These are phyloP conservation scores for Paecilomyces sp. DNA, from an alignment of 2,329 filamentous ascomycete species.

Conservation along the genomic window DNA sequence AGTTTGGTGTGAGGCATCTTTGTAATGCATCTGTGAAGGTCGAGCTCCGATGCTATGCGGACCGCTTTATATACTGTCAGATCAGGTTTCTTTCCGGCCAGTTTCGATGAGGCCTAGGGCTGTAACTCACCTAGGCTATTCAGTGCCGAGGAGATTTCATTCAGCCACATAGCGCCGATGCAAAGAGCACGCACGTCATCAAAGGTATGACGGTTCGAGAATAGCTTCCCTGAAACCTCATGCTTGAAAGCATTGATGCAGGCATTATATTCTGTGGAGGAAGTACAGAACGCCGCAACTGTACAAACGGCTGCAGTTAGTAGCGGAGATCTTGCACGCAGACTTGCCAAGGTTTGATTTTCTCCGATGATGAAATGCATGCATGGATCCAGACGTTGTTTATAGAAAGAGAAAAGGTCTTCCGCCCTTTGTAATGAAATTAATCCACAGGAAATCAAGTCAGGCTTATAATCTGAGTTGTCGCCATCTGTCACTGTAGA, in stretches of 20 bases:
- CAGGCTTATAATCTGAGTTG: background rate
- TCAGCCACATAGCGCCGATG: conserved; percentile 34
- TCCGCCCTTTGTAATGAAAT: background rate
- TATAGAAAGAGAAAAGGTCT: conserved; percentile 12
- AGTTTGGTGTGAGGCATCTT: conserved; percentile 25
- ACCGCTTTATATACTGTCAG: conserved; percentile 16
- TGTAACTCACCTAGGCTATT: conserved; percentile 9
- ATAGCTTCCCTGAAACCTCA: conserved; percentile 8
- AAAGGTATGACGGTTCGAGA: conserved; percentile 10
- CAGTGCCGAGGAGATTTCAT: conserved; percentile 14
- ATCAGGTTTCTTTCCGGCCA: no score
- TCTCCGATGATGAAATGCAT: conserved; percentile 25
- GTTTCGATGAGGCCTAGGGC: background rate
- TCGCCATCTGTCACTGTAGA: background rate
- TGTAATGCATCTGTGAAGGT: conserved; percentile 30
- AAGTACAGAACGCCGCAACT: conserved; percentile 17
- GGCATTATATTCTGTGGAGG: conserved; percentile 4
- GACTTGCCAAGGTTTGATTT: conserved; percentile 13
- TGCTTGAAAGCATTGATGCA: conserved; percentile 6
- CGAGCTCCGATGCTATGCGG: conserved; percentile 32
- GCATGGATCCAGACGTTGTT: conserved; percentile 23
- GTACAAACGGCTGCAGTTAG: conserved; percentile 27
- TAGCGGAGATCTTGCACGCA: conserved; percentile 22
- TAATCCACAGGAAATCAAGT: background rate
- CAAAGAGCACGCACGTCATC: conserved; percentile 25